A percentile compares a stretch with the other conserved stretches of the same genome.
These are phyloP conservation scores for Solanum lycopersicoides DNA, from an alignment of 257 asterid species.

Conservation along the genomic window DNA sequence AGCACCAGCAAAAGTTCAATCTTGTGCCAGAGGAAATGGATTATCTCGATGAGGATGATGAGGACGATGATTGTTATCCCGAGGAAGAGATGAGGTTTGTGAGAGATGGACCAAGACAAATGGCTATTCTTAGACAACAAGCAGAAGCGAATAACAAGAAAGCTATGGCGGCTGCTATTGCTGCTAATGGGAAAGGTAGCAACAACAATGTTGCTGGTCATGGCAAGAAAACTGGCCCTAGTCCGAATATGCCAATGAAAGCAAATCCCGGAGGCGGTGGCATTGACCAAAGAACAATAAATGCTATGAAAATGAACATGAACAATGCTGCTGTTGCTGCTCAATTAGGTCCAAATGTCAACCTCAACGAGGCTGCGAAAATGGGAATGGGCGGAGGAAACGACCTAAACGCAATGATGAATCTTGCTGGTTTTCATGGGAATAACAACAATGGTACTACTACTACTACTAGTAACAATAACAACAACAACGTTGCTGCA, in stretches of 20 bases:
- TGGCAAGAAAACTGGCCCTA: conserved; percentile 23
- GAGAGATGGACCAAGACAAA: conserved; percentile 17
- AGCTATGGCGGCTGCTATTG: background rate
- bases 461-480: background rate
- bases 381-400: conserved; percentile 3
- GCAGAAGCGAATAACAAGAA: conserved; percentile 18
- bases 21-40: background rate
- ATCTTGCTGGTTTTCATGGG: conserved; percentile 61
- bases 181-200: conserved; percentile 15
- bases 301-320: conserved; percentile 16
- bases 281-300: conserved; percentile 30
- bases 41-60: conserved; percentile 22
- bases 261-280: conserved; percentile 2
- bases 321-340: background rate
- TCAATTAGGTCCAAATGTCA: conserved; percentile 7
- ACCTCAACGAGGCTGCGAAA: conserved; percentile 12
- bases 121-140: conserved; percentile 43
- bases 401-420: conserved; percentile 48
- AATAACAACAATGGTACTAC: conserved; percentile 6
- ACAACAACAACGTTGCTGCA: conserved; percentile 4
- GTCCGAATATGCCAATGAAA: conserved; percentile 12
- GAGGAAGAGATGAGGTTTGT: conserved; percentile 27
- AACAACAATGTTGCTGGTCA: background rate
- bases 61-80: background rate
- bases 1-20: conserved; percentile 32